Evolutionary conservation across 257 asterid genomes (phyloP).

Genomic region (Penstemon barbatus): DNA sequence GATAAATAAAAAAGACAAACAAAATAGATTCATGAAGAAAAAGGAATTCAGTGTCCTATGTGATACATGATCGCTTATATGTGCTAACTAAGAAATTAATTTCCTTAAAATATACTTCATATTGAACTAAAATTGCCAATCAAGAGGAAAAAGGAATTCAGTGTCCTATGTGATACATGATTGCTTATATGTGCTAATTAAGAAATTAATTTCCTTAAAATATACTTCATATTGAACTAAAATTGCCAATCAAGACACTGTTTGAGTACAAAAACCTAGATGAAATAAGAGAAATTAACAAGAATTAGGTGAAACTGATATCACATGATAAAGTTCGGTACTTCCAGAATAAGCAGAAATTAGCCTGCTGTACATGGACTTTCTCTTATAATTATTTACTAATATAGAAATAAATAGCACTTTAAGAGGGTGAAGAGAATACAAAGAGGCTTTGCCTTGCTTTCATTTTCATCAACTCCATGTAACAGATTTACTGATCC

Average conservation of each 20-base stretch:
- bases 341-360: constrained; percentile 21
- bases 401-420: constrained; percentile 27
- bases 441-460: constrained; percentile 91
- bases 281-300: neutral
- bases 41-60: constrained; percentile 9
- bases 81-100: neutral
- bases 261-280: constrained; percentile 7
- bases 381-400: constrained; percentile 10
- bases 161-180: constrained; percentile 12
- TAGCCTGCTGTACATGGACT: constrained; percentile 6
- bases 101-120: neutral
- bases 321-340: neutral
- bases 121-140: neutral
- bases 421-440: constrained; percentile 57
- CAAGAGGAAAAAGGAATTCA: too few relatives aligned
- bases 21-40: constrained; percentile 2
- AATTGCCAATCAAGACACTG: neutral
- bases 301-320: neutral
- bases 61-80: neutral
- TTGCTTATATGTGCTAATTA: neutral
- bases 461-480: constrained; percentile 96
- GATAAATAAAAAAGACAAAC: neutral
- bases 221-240: neutral
- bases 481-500: constrained; percentile 94
- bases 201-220: constrained; percentile 1